Base-by-base conservation (phyloP, 2,329 filamentous ascomycete species). In the Trichoderma lentiforme region DNA sequence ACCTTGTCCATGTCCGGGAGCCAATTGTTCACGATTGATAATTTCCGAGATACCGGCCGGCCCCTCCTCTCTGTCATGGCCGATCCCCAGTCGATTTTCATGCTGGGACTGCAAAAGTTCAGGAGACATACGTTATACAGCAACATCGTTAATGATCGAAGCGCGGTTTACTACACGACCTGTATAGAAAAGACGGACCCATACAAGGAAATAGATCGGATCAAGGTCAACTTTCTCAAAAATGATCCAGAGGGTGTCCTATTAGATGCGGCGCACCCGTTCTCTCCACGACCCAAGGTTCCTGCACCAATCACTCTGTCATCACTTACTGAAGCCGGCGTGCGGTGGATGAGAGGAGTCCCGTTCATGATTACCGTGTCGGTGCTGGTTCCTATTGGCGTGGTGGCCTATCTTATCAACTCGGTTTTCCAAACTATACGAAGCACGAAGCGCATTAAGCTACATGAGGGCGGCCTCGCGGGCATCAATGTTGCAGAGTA, bases 21-120 rank as follows among this genome's bases (percentile, higher is more conserved):
- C 64, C 95, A 98, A 80, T 85, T 98, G 11, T 98, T 98, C 80
- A 90, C 90, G 71, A 92, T 96, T 73, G 95, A 98, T 83, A 84
- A 87, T 6, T 98, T 98, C 81, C 90, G 94, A 72, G 90, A 93
- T 73, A 97, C 93, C 0, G 91, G 89, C n/a, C 88, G 90, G 53
- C 93, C 95, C 0, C 84, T 98, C 11, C 87, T 98, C 24, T 87
- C 92, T 63, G 86, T 98, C 11, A 86, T 98, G 34, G 93, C 95
- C 6, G 95, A 97, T 75, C 90, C 92, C 0, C 87, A 91, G 64
- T 95, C 92, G 73, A 92, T 97, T 75, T 98, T 98, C 82, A 92
- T 97, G 76, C 88, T 89, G 36, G 95, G 91, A 0, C 85, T 98
- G 60, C 87, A 88, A 73, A 87, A 85, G 75, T 98, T 98, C 83